Evolutionary conservation across 352 stramenopile species (phyloP), one percentile per base, ranked within the genome.

Genomic region (Phytophthora nicotianae): DNA sequence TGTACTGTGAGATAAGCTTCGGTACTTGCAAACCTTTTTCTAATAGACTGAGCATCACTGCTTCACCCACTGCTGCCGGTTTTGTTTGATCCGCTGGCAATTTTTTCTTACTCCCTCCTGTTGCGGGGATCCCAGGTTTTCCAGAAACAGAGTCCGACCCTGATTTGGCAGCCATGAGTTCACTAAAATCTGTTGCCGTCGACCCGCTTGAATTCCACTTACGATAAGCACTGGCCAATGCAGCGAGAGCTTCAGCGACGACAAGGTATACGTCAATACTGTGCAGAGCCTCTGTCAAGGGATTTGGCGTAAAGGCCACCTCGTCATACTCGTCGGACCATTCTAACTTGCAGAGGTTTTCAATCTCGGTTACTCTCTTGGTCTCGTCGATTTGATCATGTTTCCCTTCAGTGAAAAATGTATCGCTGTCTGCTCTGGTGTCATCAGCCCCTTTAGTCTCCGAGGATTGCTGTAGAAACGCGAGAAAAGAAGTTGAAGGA

Each of bases 271-370:
- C 56, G 23, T 90, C 75, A 8, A 89, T 59, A 10, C 60, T 40
- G 16, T 86, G 69, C 5, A 68, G 67, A 14, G 38, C 7, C 1
- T 62, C 45, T 8, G 73, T 86, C 24, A 88, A 62, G 1, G 58
- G 46, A 5, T 58, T 52, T 0, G 77, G 56, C 5, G 56, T 40
- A 16, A 86, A 89, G 0, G 65, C 52, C 0, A 59, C 48, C n/a
- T 83, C 71, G 5, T 70, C 54, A 11, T 69, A 72, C 37, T 88
- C 79, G 26, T 81, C 75, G 21, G 76, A 52, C 81, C 79, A 89
- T 37, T 86, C 77, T 19, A 90, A 62, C 20, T 74, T 76, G 50
- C 65, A 80, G 0, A 53, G n/a, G 42, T 57, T 41, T n/a, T 20
- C 50, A 52, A 65, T 43, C 5, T 50, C 46, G 2, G 13, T 3